Evolutionary conservation across 73 alveolate genomes (phyloP), one percentile per base, ranked within the genome.

Genomic region (Diophrys sp.): DNA sequence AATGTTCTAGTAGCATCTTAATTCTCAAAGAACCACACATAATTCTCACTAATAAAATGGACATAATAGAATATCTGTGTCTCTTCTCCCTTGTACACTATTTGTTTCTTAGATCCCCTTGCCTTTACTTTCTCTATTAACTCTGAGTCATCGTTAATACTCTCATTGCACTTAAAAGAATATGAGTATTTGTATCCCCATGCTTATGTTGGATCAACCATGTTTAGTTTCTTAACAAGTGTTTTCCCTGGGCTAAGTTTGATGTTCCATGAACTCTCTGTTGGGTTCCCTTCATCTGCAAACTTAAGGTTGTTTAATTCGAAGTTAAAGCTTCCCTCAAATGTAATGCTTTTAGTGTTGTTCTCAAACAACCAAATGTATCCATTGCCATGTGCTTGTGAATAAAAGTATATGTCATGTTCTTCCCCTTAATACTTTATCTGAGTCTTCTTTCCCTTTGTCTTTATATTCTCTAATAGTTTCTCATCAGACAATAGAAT

Each of bases 161-260:
- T 33, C 31, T 67, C 68, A 67, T 54, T 29, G 70, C 78, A 62
- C 68, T 79, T 74, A 72, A 74, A 86, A 1, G 74, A 31, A 62
- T 86, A 86, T 0, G 73, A 28, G 67, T 66, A 86, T 34, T 79
- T 79, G 70, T 86, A 86, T 0, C 93, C 87, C 93, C 93, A 86
- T 0, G 89, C 74, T 53, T 79, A 25, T 18, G 84, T 33, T 8
- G 82, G 84, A 68, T 86, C 93, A 1, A 74, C 53, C 85, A 86
- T 44, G 23, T 57, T 24, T 11, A 86, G 79, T 44, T 53, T 73
- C 81, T 31, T 73, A 73, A 25, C 14, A 2, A n/a, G 11, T 73
- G 54, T 44, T 8, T 73, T 67, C 25, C 70, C 28, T 1, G 81
- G 81, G 26, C 53, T 53, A 53, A 73, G 81, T 25, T 18, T 23